Conservation (phyloP, 1,284 basidiomycete genomes). For the Filobasidium uniguttulatum region DNA sequence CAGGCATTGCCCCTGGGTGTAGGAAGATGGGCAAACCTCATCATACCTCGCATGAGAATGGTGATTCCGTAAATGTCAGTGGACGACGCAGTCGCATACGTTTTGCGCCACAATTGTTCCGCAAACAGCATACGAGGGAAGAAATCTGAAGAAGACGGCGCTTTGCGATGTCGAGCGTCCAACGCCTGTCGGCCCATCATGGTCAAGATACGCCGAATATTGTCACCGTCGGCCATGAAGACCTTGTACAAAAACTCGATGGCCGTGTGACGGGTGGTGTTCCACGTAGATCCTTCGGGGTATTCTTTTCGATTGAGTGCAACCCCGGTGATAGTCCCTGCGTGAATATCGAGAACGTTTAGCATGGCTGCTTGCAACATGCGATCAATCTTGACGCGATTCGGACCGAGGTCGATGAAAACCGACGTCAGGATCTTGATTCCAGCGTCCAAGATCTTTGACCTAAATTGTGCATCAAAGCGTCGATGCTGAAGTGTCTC, state of each 20-base stretch:
- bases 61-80: conserved; percentile 48
- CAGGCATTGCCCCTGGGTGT: conserved; percentile 39
- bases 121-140: conserved; percentile 35
- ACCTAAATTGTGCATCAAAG: conserved; percentile 44
- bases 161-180: conserved; percentile 15
- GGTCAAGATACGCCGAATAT: conserved; percentile 22
- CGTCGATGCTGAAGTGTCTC: conserved; percentile 64
- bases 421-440: conserved; percentile 30
- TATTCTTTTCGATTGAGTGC: conserved; percentile 43
- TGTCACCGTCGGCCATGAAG: conserved; percentile 30
- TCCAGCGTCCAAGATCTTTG: conserved; percentile 48
- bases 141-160: conserved; percentile 16
- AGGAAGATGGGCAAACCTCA: conserved; percentile 54
- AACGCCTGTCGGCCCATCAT: conserved; percentile 22
- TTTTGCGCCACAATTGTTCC: conserved; percentile 52
- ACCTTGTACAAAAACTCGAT: conserved; percentile 31
- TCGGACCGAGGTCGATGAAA: conserved; percentile 10
- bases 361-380: conserved; percentile 15
- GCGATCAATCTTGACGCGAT: neutral
- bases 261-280: conserved; percentile 24
- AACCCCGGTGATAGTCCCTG: conserved; percentile 44
- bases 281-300: conserved; percentile 21
- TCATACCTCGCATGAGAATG: conserved; percentile 46
- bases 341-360: conserved; percentile 32
- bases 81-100: conserved; percentile 48